Percentiles rank a stretch among this genome's conserved stretches.
Conservation (phyloP, 2,329 filamentous ascomycete genomes). For the Scedosporium minutisporum region DNA sequence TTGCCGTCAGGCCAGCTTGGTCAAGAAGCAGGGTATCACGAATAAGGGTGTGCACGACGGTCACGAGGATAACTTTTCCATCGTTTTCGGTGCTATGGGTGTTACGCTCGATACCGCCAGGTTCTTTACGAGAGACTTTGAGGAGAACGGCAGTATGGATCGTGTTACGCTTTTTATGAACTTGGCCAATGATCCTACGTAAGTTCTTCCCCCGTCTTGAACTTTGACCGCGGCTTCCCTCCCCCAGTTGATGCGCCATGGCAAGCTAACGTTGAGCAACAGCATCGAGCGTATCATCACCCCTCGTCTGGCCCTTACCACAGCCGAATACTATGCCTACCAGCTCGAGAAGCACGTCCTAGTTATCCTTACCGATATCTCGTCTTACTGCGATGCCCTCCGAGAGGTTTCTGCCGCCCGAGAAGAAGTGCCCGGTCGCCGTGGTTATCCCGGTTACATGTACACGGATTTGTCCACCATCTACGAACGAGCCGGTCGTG, state of each 20-base stretch:
- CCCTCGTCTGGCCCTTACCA: constrained; percentile 92
- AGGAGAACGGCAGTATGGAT: constrained; percentile 98
- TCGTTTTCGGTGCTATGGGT: constrained; percentile 99
- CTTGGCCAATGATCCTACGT: constrained; percentile 98
- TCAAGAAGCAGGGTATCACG: constrained; percentile 64
- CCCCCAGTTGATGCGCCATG: background rate
- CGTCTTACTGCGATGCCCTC: constrained; percentile 95
- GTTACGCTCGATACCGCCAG: constrained; percentile 98
- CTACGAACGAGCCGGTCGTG: constrained; percentile 97
- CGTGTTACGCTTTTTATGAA: constrained; percentile 96
- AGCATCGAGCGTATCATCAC: constrained; percentile 99
- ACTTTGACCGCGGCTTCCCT: background rate
- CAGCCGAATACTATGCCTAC: constrained; percentile 99
- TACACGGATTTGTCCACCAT: constrained; percentile 99
- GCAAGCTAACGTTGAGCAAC: constrained; percentile 4
- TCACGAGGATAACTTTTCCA: constrained; percentile 99
- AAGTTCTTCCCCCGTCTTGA: background rate
- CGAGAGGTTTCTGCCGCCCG: constrained; percentile 96
- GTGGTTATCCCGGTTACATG: constrained; percentile 99
- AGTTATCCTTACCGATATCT: constrained; percentile 95
- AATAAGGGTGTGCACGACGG: constrained; percentile 95
- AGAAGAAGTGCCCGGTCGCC: constrained; percentile 97
- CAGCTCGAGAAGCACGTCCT: constrained; percentile 99
- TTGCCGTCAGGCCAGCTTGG: constrained; percentile 90
- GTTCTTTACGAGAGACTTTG: constrained; percentile 98